Evolutionary conservation across 2,329 filamentous ascomycete species (phyloP).

Genomic region (Plectosphaerella sp.): DNA sequence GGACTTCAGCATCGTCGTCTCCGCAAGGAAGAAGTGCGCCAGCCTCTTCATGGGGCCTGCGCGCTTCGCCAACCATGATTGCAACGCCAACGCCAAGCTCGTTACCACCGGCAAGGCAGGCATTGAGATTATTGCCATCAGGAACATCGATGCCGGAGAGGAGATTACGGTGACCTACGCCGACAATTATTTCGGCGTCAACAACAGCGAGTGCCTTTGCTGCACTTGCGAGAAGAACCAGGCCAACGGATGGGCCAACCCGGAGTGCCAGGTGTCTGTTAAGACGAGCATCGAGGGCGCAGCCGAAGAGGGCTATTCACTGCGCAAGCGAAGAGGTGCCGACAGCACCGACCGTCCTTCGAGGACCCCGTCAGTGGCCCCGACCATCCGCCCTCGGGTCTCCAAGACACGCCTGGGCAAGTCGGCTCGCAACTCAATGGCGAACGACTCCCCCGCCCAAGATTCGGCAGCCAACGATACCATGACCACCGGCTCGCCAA

Average conservation of each 20-base stretch:
- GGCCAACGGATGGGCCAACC: conserved; percentile 77
- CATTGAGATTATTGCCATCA: conserved; percentile 84
- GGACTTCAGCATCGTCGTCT: conserved; percentile 96
- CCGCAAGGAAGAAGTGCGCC: conserved; percentile 83
- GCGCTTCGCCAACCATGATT: conserved; percentile 96
- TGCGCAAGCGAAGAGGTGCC: conserved; percentile 50
- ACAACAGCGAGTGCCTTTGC: conserved; percentile 94
- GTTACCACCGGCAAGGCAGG: conserved; percentile 79
- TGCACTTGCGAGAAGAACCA: conserved; percentile 72
- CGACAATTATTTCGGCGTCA: conserved; percentile 90
- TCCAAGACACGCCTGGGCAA: conserved; percentile 28
- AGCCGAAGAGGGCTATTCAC: conserved; percentile 43
- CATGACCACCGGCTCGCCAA: conserved; percentile 3
- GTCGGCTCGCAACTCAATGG: neutral
- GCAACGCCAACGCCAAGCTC: conserved; percentile 83
- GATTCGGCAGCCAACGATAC: neutral
- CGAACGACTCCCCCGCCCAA: neutral
- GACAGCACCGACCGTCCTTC: conserved; percentile 46
- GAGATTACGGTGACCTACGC: conserved; percentile 97
- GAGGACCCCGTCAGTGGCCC: conserved; percentile 51
- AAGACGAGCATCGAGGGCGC: conserved; percentile 52
- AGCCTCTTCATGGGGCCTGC: conserved; percentile 93
- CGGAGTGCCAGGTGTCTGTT: conserved; percentile 39
- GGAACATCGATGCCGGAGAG: conserved; percentile 79
- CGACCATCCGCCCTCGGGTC: conserved; percentile 49